Percentiles rank a stretch among this genome's conserved stretches.
These are phyloP conservation scores for Pleurotus giganteus DNA, from an alignment of 768 basidiomycete species.

Conservation along the genomic window DNA sequence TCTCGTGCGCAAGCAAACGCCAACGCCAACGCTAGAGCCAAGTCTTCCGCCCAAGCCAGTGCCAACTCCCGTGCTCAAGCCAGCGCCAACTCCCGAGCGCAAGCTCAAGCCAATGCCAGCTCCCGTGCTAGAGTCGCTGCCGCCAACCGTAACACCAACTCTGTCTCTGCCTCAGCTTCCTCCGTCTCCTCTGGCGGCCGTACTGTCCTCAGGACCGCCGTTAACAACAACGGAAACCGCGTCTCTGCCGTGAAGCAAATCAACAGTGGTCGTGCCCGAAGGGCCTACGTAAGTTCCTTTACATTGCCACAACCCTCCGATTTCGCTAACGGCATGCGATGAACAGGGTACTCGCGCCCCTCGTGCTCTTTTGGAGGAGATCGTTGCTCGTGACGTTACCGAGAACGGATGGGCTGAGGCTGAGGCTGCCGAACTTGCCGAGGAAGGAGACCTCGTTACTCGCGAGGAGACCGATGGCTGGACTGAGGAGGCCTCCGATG, in stretches of 20 bases:
- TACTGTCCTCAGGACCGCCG: constrained; percentile 5
- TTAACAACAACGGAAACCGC: constrained; percentile 8
- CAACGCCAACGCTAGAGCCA: background rate
- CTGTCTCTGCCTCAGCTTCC: constrained; percentile 4
- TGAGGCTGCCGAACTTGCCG: background rate
- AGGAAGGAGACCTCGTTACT: background rate
- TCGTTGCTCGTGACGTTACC: background rate
- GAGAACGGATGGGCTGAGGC: background rate
- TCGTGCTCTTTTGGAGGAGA: background rate
- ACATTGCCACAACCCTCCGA: background rate
- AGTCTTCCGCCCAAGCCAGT: background rate
- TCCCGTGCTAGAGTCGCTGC: background rate
- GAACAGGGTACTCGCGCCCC: constrained; percentile 4
- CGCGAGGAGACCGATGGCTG: background rate
- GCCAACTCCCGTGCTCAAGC: background rate
- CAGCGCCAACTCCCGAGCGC: background rate
- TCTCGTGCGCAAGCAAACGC: background rate
- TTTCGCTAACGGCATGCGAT: background rate
- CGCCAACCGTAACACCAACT: constrained; percentile 7
- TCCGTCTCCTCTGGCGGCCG: constrained; percentile 1
- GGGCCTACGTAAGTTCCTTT: constrained; percentile 1
- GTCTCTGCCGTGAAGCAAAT: constrained; percentile 4
- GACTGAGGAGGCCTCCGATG: background rate
- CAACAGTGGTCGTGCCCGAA: background rate
- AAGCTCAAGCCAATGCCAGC: background rate